Percentiles rank a stretch among this genome's conserved stretches.
These are phyloP conservation scores for Lentinula aciculospora DNA, from an alignment of 768 basidiomycete species.

Conservation along the genomic window DNA sequence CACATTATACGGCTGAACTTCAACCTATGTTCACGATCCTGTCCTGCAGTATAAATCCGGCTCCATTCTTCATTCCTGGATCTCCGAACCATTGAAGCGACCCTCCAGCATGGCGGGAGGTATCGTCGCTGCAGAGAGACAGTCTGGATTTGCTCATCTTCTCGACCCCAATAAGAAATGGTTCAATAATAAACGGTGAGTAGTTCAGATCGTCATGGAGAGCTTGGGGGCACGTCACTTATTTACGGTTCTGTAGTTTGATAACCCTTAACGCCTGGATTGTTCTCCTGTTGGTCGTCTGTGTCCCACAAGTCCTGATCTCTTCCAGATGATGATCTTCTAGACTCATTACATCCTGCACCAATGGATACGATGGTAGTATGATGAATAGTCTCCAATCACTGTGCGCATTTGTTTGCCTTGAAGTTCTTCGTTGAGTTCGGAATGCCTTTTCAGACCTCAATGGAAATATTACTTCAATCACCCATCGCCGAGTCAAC, in stretches of 20 bases:
- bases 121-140: background rate
- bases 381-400: constrained; percentile 53
- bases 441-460: constrained; percentile 21
- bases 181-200: constrained; percentile 13
- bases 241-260: constrained; percentile 19
- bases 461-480: constrained; percentile 44
- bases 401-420: constrained; percentile 18
- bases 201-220: background rate
- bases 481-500: constrained; percentile 32
- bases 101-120: background rate
- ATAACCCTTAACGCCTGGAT: constrained; percentile 42
- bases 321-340: background rate
- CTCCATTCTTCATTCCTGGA: too few relatives aligned
- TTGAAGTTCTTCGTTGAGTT: constrained; percentile 34
- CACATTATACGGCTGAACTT: background rate
- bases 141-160: constrained; percentile 7
- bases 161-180: constrained; percentile 11
- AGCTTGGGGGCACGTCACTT: background rate
- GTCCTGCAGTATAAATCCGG: background rate
- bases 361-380: constrained; percentile 46
- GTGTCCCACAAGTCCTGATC: background rate
- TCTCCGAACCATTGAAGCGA: background rate
- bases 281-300: constrained; percentile 25
- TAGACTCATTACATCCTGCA: constrained; percentile 42
- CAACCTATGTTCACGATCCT: background rate